phyloP scores from a whole-genome alignment of 2,329 filamentous ascomycete species.

The Dothistroma pini region DNA sequence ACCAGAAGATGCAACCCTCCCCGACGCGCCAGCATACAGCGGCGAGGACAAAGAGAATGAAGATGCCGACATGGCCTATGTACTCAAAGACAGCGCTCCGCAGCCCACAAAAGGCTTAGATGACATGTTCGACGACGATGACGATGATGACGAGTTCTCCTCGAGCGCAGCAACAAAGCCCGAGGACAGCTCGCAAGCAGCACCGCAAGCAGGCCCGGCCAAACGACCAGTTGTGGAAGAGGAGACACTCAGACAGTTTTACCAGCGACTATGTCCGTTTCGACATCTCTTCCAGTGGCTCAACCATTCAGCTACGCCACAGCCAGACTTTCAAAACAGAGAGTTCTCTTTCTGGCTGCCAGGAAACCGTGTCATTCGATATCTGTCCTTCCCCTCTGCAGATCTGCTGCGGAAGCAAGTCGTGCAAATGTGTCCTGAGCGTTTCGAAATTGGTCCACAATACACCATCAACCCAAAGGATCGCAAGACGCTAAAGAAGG shows the following conservation, averaged over 20 bases:
- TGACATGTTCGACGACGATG: conserved; percentile 57
- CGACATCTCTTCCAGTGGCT: conserved; percentile 95
- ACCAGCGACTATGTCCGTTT: conserved; percentile 93
- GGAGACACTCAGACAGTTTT: conserved; percentile 88
- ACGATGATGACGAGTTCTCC: conserved; percentile 53
- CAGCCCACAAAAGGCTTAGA: conserved; percentile 41
- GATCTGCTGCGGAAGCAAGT: conserved; percentile 86
- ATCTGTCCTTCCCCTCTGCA: conserved; percentile 71
- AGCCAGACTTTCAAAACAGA: conserved; percentile 83
- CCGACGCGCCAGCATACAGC: conserved; percentile 27
- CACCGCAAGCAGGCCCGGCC: conserved; percentile 27
- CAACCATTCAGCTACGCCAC: conserved; percentile 83
- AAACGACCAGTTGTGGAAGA: conserved; percentile 57
- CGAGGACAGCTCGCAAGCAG: conserved; percentile 39
- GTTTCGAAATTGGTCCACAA: conserved; percentile 98
- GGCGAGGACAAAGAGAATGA: conserved; percentile 19
- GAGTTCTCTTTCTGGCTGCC: conserved; percentile 96
- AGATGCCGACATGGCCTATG: conserved; percentile 21
- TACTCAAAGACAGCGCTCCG: conserved; percentile 11
- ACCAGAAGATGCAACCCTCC: conserved; percentile 35
- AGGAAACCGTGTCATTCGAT: conserved; percentile 87
- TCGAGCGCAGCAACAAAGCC: conserved; percentile 51
- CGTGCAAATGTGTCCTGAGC: conserved; percentile 78
- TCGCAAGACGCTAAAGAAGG: conserved; percentile 79
- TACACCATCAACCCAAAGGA: conserved; percentile 93